phyloP scores from a whole-genome alignment of 345 rosid genomes.

The Pugionium cornutum region DNA sequence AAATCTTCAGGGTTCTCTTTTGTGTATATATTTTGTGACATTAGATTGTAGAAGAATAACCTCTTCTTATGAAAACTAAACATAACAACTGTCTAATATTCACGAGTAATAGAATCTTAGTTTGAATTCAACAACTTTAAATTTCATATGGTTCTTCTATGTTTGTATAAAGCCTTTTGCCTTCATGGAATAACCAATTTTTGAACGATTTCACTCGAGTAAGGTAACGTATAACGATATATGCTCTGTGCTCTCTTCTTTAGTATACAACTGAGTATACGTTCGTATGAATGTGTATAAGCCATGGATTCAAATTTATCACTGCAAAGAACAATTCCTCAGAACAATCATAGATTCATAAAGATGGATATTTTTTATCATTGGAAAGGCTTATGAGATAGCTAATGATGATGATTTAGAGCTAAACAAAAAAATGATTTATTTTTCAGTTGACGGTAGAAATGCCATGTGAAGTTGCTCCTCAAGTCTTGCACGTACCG shows the following conservation, averaged over 20 bases:
- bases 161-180: too few relatives aligned
- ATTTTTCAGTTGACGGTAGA: constrained; percentile 19
- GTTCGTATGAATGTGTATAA: too few relatives aligned
- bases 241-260: too few relatives aligned
- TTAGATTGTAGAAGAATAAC: constrained; percentile 32
- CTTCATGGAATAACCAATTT: too few relatives aligned
- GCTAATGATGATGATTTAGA: background rate
- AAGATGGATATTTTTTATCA: too few relatives aligned
- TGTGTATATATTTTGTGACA: constrained; percentile 27
- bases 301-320: too few relatives aligned
- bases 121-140: background rate
- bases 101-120: constrained; percentile 16
- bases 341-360: too few relatives aligned
- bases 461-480: constrained; percentile 46
- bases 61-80: constrained; percentile 5
- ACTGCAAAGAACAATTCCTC: too few relatives aligned
- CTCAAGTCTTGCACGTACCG: constrained; percentile 51
- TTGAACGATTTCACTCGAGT: too few relatives aligned
- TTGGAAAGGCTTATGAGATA: background rate
- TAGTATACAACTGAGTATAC: too few relatives aligned
- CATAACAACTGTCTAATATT: constrained; percentile 9
- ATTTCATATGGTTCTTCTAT: background rate
- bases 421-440: background rate
- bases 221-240: too few relatives aligned
- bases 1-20: constrained; percentile 1